These are phyloP conservation scores for Colletotrichum truncatum DNA, from an alignment of 2,329 filamentous ascomycete genomes.

Conservation along the genomic window DNA sequence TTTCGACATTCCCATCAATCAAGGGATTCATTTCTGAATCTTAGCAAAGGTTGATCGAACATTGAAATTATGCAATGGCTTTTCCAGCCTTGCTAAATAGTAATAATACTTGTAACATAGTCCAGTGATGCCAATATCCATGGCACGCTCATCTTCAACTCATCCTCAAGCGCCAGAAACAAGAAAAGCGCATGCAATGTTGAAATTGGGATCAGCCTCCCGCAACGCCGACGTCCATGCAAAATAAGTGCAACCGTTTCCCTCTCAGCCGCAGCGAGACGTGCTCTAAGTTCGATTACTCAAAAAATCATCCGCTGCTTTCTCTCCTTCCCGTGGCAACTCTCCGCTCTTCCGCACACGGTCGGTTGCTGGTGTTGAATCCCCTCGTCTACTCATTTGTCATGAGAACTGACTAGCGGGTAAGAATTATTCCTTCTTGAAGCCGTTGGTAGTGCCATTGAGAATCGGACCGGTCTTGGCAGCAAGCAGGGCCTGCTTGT, in stretches of 20 bases:
- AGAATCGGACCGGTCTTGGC: slow-evolving; percentile 36
- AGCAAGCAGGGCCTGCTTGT: slow-evolving; percentile 53
- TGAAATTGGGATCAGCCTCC: slow-evolving; percentile 30
- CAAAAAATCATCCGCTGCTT: not conserved
- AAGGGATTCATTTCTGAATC: too few species aligned
- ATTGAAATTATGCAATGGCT: slow-evolving; percentile 17
- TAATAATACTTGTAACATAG: slow-evolving; percentile 12
- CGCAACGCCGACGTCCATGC: slow-evolving; percentile 29
- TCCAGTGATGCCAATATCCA: slow-evolving; percentile 8
- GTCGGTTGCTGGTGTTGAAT: not conserved
- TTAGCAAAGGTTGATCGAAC: not conserved
- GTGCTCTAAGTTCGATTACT: slow-evolving; percentile 1
- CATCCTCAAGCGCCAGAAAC: slow-evolving; percentile 16
- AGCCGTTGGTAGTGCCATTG: slow-evolving; percentile 38
- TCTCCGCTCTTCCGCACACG: not conserved
- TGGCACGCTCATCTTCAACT: slow-evolving; percentile 12
- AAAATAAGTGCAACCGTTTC: slow-evolving; percentile 19
- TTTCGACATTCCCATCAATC: too few species aligned
- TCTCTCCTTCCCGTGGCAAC: not conserved
- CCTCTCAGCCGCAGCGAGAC: not conserved
- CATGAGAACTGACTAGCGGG: not conserved
- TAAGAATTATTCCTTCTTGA: slow-evolving; percentile 36
- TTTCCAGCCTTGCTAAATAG: not conserved
- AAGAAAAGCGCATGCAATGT: slow-evolving; percentile 27
- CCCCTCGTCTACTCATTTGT: not conserved